A percentile compares a stretch with the other conserved stretches of the same genome.
These are phyloP conservation scores for Erodium maritimum DNA, from an alignment of 345 rosid genomes.

Conservation along the genomic window DNA sequence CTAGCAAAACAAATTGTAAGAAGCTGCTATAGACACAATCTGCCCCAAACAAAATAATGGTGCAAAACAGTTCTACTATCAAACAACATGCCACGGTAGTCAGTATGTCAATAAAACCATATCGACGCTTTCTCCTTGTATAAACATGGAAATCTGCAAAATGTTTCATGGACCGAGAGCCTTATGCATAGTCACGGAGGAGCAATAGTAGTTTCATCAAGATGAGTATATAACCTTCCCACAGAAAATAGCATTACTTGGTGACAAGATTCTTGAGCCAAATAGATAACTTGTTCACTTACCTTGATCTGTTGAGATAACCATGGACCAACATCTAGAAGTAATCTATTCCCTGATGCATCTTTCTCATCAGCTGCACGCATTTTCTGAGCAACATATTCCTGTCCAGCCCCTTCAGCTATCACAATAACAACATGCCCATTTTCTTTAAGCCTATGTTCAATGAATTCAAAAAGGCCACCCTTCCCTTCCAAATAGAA, in stretches of 20 bases:
- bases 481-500: slow-evolving; percentile 82
- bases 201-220: no score
- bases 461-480: slow-evolving; percentile 80
- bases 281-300: slow-evolving; percentile 4
- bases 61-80: no score
- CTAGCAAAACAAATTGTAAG: background rate
- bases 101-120: no score
- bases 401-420: slow-evolving; percentile 98
- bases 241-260: background rate
- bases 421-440: slow-evolving; percentile 73
- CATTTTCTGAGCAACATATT: slow-evolving; percentile 54
- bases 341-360: slow-evolving; percentile 79
- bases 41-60: no score
- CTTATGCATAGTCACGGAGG: no score
- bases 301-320: slow-evolving; percentile 83
- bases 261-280: slow-evolving; percentile 1
- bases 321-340: slow-evolving; percentile 91
- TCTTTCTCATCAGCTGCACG: slow-evolving; percentile 42
- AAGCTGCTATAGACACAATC: no score
- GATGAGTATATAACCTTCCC: no score
- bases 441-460: slow-evolving; percentile 65
- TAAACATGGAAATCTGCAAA: no score
- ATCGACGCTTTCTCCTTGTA: no score
- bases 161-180: no score
- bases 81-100: no score